Conservation (phyloP, 177 flowering plant species). For the Telopea speciosissima region DNA sequence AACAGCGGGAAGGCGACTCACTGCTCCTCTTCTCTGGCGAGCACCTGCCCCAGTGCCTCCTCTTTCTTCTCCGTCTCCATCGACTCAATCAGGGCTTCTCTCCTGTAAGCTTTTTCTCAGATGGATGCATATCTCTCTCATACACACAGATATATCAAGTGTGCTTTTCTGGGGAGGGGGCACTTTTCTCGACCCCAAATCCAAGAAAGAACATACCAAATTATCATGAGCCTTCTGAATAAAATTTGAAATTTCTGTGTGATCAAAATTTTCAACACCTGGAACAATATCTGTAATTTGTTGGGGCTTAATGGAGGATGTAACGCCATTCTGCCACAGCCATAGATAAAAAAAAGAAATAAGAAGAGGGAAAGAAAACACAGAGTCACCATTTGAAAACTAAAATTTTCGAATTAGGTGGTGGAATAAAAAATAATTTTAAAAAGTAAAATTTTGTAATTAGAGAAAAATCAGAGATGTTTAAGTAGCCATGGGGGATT, state of each 20-base stretch:
- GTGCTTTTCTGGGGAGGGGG: not conserved
- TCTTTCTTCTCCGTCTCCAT: too few relatives aligned
- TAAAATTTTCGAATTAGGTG: too few relatives aligned
- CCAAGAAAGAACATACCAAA: constrained; percentile 45
- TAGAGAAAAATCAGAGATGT: too few relatives aligned
- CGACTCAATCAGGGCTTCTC: too few relatives aligned
- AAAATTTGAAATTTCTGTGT: constrained; percentile 54
- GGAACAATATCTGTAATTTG: constrained; percentile 85
- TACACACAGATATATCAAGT: not conserved
- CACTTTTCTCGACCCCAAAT: not conserved
- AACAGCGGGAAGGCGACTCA: too few relatives aligned
- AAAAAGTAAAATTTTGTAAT: too few relatives aligned
- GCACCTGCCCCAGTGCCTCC: too few relatives aligned
- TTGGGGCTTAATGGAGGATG: constrained; percentile 81
- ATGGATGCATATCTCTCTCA: too few relatives aligned
- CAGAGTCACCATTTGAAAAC: constrained; percentile 7
- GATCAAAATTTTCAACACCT: constrained; percentile 66
- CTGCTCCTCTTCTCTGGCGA: too few relatives aligned
- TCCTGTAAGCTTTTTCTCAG: too few relatives aligned
- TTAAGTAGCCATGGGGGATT: too few relatives aligned
- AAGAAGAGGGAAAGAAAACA: constrained; percentile 1
- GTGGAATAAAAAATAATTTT: too few relatives aligned
- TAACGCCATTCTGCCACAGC: constrained; percentile 60
- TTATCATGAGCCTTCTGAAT: constrained; percentile 55
- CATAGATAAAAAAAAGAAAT: not conserved